These are phyloP conservation scores for Verticillium zaregamsianum DNA, from an alignment of 2,329 filamentous ascomycete species.

Conservation along the genomic window DNA sequence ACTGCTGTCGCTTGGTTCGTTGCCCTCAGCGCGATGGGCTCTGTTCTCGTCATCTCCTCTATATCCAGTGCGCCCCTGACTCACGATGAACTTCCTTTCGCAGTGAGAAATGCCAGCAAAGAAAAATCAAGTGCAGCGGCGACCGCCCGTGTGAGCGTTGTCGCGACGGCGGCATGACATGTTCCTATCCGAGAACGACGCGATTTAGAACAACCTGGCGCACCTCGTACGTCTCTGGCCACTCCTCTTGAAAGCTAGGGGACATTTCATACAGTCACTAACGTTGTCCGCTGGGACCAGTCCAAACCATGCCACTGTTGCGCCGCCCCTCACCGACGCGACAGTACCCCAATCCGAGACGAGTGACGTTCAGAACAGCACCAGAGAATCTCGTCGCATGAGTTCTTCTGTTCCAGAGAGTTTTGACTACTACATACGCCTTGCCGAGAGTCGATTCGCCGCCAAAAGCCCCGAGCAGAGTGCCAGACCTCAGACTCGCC, in stretches of 20 bases:
- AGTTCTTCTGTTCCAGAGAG: background rate
- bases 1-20: background rate
- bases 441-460: background rate
- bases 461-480: background rate
- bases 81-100: background rate
- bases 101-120: background rate
- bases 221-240: background rate
- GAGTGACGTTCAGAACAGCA: background rate
- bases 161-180: background rate
- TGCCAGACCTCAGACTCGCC: background rate
- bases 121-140: background rate
- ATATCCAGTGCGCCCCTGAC: too few species aligned
- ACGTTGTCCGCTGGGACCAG: background rate
- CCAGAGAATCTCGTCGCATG: background rate
- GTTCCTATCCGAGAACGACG: background rate
- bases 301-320: background rate
- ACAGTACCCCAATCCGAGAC: background rate
- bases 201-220: background rate
- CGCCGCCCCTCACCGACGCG: background rate
- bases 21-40: background rate
- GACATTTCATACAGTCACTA: background rate
- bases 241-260: background rate
- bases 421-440: conserved; percentile 1
- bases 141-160: background rate
- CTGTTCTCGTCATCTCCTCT: background rate